These are phyloP conservation scores for Ganoderma meredithae DNA, from an alignment of 1,284 basidiomycete species.

Conservation along the genomic window DNA sequence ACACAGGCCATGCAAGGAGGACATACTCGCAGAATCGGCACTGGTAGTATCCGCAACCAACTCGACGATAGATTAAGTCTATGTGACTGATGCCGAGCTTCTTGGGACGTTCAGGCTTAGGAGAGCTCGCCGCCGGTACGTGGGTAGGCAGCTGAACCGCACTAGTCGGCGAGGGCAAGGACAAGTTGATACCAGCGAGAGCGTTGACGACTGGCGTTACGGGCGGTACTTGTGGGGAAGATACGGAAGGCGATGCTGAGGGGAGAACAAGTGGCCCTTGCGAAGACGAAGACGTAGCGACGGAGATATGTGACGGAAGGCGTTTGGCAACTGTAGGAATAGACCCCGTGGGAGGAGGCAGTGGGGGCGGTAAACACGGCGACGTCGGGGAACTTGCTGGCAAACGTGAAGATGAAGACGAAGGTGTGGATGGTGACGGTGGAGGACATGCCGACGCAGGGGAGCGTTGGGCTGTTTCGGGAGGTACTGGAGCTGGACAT, in stretches of 20 bases:
- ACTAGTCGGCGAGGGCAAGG: neutral
- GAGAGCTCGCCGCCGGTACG: neutral
- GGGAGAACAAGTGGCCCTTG: neutral
- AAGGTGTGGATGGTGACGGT: neutral
- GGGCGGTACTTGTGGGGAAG: neutral
- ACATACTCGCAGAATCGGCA: slow-evolving; percentile 37
- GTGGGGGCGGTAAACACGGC: neutral
- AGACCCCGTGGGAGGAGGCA: neutral
- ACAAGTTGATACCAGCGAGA: neutral
- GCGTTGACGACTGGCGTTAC: slow-evolving; percentile 3
- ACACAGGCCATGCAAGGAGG: neutral
- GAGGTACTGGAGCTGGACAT: neutral
- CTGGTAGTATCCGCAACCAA: slow-evolving; percentile 16
- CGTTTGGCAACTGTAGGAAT: neutral
- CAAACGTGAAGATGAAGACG: neutral
- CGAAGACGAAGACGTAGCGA: neutral
- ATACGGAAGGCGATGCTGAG: neutral
- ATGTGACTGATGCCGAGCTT: slow-evolving; percentile 35
- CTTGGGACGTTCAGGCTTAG: neutral
- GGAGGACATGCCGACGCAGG: neutral
- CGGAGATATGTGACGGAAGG: neutral
- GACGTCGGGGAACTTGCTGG: neutral
- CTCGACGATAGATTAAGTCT: slow-evolving; percentile 32
- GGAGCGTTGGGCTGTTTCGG: neutral
- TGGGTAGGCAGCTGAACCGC: slow-evolving; percentile 14